These are phyloP conservation scores for Candida coleopterorum DNA, from an alignment of 805 yeast species.

Conservation along the genomic window DNA sequence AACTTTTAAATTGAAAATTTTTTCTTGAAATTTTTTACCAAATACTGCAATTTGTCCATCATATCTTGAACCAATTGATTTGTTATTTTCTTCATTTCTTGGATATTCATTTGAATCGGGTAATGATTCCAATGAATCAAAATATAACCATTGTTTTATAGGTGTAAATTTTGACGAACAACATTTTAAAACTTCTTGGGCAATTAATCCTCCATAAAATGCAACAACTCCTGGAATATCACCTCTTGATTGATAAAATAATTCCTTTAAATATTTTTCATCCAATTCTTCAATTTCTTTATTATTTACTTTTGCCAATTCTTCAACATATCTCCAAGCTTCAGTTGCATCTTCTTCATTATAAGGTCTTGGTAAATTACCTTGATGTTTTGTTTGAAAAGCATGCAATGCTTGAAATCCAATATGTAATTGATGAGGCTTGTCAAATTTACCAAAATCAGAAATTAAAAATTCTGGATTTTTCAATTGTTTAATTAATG, in stretches of 20 bases:
- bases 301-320: slow-evolving; percentile 49
- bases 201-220: slow-evolving; percentile 87
- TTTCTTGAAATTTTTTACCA: slow-evolving; percentile 72
- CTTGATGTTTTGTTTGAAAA: slow-evolving; percentile 59
- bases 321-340: slow-evolving; percentile 52
- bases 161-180: slow-evolving; percentile 96
- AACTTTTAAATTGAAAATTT: slow-evolving; percentile 69
- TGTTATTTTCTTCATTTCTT: slow-evolving; percentile 67
- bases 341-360: slow-evolving; percentile 71
- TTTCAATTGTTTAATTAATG: slow-evolving; percentile 59
- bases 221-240: slow-evolving; percentile 89
- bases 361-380: slow-evolving; percentile 71
- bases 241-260: slow-evolving; percentile 85
- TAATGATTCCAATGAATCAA: slow-evolving; percentile 88
- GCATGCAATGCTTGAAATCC: slow-evolving; percentile 88
- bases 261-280: slow-evolving; percentile 60
- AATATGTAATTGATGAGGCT: slow-evolving; percentile 84
- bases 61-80: slow-evolving; percentile 77
- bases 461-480: slow-evolving; percentile 76
- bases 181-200: slow-evolving; percentile 95
- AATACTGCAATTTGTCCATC: slow-evolving; percentile 95
- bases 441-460: slow-evolving; percentile 91
- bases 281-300: slow-evolving; percentile 57
- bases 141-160: slow-evolving; percentile 84
- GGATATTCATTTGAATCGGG: slow-evolving; percentile 57